Base-by-base conservation (phyloP, 345 rosid species). In the Excoecaria agallocha region DNA sequence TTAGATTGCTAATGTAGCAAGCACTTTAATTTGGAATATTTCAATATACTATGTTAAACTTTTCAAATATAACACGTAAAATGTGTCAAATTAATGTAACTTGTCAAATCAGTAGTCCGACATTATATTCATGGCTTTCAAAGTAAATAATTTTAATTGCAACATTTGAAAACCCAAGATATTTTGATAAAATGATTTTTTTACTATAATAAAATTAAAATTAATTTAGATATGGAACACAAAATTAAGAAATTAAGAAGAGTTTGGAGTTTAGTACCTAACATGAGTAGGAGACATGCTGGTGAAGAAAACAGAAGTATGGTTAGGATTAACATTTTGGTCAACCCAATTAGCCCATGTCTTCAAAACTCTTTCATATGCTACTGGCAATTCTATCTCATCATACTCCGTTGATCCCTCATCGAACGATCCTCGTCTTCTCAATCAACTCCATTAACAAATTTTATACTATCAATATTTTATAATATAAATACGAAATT, bases 341-440 rank as follows among this genome's bases (percentile, higher is more conserved):
- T 73, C 70, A 8, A 78, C 77, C 77, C 77, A 78, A 12, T 61
- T 61, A n/a, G 81, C 81, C 81, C 74, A 73, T 45, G 81, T 78
- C 71, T 66, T 73, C 74, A 73, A 46, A n/a, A 25, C 69, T 63
- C 74, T 78, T 38, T 78, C 81, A 54, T 78, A 78, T 15, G 77
- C 81, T 67, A 78, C 55, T 67, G 72, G 60, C 74, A 52, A n/a
- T 41, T 54, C 59, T 17, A 78, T 49, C 25, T 78, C 81, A 54
- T 78, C 77, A 54, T 68, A 78, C 62, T 68, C 74, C 5, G 13
- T 45, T 43, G 50, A 12, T 10, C 71, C 81, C 51, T 57, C 76
- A 66, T 39, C 73, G 16, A 66, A 66, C 38, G 70, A 51, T 72
- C 49, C 68, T 62, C 74, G 66, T 51, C 72, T 77, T 39, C 25